A percentile compares a stretch with the other conserved stretches of the same genome.
These are phyloP conservation scores for Adansonia madagascariensis DNA, from an alignment of 441 rosid genomes.

Conservation along the genomic window DNA sequence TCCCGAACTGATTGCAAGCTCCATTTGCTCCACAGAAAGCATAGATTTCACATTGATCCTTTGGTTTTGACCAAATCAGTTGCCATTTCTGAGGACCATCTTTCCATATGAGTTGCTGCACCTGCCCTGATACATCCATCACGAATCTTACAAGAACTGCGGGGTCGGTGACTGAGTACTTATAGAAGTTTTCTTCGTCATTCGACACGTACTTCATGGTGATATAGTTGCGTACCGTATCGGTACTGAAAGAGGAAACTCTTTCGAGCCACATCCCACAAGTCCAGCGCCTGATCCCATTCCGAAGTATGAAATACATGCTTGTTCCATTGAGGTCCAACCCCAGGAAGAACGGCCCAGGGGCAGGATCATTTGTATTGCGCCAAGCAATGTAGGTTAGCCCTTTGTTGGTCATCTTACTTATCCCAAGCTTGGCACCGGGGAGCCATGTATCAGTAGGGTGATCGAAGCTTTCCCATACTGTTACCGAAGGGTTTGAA, in stretches of 20 bases:
- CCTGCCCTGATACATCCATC: slow-evolving; percentile 60
- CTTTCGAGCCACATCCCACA: slow-evolving; percentile 77
- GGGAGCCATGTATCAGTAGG: slow-evolving; percentile 74
- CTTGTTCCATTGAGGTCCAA: slow-evolving; percentile 51
- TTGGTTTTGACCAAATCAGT: slow-evolving; percentile 70
- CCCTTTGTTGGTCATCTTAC: slow-evolving; percentile 41
- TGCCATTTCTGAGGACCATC: slow-evolving; percentile 42
- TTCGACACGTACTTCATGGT: slow-evolving; percentile 35
- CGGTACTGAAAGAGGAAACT: slow-evolving; percentile 30
- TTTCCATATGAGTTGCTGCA: slow-evolving; percentile 49
- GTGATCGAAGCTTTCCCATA: slow-evolving; percentile 77
- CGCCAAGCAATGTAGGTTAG: slow-evolving; percentile 62
- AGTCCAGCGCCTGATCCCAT: slow-evolving; percentile 49
- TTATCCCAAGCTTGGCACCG: slow-evolving; percentile 50
- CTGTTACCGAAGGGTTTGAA: slow-evolving; percentile 30
- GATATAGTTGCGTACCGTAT: not conserved
- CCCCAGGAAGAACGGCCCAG: slow-evolving; percentile 68
- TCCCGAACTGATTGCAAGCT: slow-evolving; percentile 44
- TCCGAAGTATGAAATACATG: slow-evolving; percentile 51
- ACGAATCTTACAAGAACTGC: slow-evolving; percentile 39
- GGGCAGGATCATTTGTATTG: slow-evolving; percentile 56
- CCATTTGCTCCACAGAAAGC: slow-evolving; percentile 66
- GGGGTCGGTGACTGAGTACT: slow-evolving; percentile 40
- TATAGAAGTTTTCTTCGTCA: slow-evolving; percentile 54
- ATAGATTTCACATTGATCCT: slow-evolving; percentile 60